Evolutionary conservation across 2,329 filamentous ascomycete genomes (phyloP).

Genomic region (Phaeosphaeria sp.): DNA sequence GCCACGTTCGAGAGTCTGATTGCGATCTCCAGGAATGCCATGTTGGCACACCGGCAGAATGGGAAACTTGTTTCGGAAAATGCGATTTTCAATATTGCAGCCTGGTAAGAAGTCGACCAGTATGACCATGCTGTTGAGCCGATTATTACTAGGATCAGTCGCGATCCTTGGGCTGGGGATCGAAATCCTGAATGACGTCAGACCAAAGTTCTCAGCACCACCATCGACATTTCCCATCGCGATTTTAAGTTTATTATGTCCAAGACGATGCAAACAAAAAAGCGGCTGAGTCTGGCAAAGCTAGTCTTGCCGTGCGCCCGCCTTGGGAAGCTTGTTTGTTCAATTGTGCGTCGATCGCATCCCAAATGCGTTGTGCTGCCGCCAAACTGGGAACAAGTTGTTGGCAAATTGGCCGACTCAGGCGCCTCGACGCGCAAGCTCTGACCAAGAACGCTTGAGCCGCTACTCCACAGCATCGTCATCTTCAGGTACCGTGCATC

Average conservation of each 20-base stretch:
- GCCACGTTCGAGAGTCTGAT: background rate
- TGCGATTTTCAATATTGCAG: background rate
- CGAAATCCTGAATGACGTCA: background rate
- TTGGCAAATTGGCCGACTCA: background rate
- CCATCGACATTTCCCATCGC: background rate
- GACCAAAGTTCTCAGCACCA: background rate
- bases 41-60: background rate
- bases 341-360: background rate
- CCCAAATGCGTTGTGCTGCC: background rate
- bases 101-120: background rate
- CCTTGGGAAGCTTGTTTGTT: background rate
- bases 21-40: background rate
- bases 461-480: background rate
- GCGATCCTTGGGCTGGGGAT: background rate
- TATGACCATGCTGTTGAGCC: background rate
- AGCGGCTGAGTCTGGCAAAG: background rate
- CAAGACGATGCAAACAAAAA: background rate
- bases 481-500: slow-evolving; percentile 1
- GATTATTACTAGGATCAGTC: background rate
- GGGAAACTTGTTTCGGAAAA: background rate
- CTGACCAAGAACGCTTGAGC: slow-evolving; percentile 1
- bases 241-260: background rate
- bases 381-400: background rate
- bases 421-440: background rate
- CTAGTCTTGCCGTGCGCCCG: background rate